A percentile compares a stretch with the other conserved stretches of the same genome.
phyloP scores from a whole-genome alignment of 1,284 basidiomycete genomes.

The Ceratobasidium sp. region DNA sequence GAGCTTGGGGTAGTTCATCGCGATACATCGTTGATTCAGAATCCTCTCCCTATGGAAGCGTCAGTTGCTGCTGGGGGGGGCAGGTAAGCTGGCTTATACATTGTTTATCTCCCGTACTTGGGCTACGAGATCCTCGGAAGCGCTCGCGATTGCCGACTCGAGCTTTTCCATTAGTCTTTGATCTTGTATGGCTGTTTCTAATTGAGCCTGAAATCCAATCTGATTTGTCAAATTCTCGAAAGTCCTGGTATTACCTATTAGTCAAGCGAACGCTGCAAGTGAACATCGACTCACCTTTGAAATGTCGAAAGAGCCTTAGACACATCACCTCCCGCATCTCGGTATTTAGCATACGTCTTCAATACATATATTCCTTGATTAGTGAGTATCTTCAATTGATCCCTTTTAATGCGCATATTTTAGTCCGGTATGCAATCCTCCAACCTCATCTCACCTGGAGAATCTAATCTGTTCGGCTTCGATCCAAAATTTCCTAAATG shows the following conservation, averaged over 20 bases:
- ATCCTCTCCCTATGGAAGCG: neutral
- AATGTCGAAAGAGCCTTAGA: too few relatives aligned
- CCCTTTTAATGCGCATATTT: neutral
- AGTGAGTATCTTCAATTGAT: neutral
- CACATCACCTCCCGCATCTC: neutral
- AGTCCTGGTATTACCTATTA: too few relatives aligned
- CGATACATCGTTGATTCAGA: slow-evolving; percentile 4
- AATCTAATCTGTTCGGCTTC: neutral
- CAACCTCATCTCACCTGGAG: neutral
- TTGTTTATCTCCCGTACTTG: slow-evolving; percentile 3
- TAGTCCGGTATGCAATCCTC: neutral
- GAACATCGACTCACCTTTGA: too few relatives aligned
- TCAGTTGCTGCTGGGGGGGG: neutral
- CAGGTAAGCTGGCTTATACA: neutral
- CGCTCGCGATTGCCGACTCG: neutral
- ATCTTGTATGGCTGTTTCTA: neutral
- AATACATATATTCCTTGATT: neutral
- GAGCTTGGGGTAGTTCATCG: slow-evolving; percentile 14
- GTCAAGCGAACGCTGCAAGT: too few relatives aligned
- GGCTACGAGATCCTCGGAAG: slow-evolving; percentile 1
- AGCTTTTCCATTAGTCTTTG: neutral
- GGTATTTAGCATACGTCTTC: neutral
- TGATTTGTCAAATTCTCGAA: too few relatives aligned
- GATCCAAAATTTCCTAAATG: neutral
- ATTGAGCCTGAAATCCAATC: neutral